Base-by-base conservation (phyloP, 345 rosid species). In the Bruguiera gymnorhiza region DNA sequence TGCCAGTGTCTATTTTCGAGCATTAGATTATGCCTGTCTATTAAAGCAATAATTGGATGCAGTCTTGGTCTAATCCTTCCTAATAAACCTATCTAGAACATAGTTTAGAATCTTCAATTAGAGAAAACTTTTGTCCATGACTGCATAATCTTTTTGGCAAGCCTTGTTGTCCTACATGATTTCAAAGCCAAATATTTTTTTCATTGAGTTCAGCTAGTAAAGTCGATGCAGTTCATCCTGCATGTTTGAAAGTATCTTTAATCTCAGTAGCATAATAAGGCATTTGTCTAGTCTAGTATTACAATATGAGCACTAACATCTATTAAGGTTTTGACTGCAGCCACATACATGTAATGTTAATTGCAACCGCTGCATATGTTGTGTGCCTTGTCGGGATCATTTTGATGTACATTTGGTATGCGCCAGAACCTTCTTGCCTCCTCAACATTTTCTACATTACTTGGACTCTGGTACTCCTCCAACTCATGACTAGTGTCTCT, bases 391-490 rank as follows among this genome's bases (percentile, higher is more conserved):
- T 84, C 46, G 97, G 98, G 76, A 82, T 91, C 81, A 85, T 89
- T 39, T 63, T 91, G 85, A 91, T 91, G 96, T 94, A 91, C 86
- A 88, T 94, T 62, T 94, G 97, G 98, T 94, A 94, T 60, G 85
- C 85, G 20, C 95, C 98, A 5, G 89, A 91, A 59, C 70, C 93
- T 1, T 82, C 98, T 50, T 94, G 98, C 65, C 85, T 94, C 66
- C 95, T 94, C 58, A 94, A 91, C 81, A 91, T 94, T 73, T 89
- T 91, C 87, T 91, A 86, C 83, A 88, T 91, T 65, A 86, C 98
- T 2, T 91, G 96, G 97, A 89, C 98, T 23, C 79, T 94, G 46
- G 93, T 94, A 69, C 95, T 91, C 30, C 86, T 94, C 30, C 98
- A 94, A 70, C 86, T 94, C 80, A 91, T 94, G 95, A 89, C 98